phyloP scores from a whole-genome alignment of 2,329 filamentous ascomycete species.

The Cladosporium phlei region DNA sequence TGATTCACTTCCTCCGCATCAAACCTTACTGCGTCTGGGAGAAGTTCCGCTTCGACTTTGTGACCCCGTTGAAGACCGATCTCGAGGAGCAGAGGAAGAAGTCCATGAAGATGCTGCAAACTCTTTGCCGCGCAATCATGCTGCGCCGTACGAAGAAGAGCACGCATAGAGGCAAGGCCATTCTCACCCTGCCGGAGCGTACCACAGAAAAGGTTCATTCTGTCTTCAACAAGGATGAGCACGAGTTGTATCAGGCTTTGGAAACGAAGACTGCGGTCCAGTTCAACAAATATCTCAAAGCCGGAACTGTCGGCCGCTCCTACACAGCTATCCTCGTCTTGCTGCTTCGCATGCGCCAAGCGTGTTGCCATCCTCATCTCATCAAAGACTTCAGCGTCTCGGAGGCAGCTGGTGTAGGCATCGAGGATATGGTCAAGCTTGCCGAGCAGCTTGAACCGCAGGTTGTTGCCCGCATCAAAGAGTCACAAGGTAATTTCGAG shows the following conservation, averaged over 20 bases:
- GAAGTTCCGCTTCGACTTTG: conserved; percentile 58
- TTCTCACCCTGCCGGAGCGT: conserved; percentile 63
- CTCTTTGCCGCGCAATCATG: conserved; percentile 73
- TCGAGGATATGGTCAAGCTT: conserved; percentile 56
- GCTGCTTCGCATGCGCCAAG: conserved; percentile 72
- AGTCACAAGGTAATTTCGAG: conserved; percentile 57
- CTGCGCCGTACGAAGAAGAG: conserved; percentile 78
- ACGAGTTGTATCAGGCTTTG: conserved; percentile 59
- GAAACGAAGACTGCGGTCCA: conserved; percentile 62
- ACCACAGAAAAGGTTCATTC: conserved; percentile 58
- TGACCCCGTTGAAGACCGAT: conserved; percentile 46
- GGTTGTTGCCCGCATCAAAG: conserved; percentile 64
- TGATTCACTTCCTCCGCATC: conserved; percentile 73
- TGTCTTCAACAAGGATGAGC: conserved; percentile 62
- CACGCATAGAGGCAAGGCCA: conserved; percentile 71
- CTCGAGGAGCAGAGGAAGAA: conserved; percentile 25
- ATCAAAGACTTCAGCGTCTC: conserved; percentile 61
- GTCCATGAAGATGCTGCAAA: conserved; percentile 68
- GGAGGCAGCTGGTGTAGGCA: conserved; percentile 43
- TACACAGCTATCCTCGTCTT: conserved; percentile 80
- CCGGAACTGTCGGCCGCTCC: conserved; percentile 62
- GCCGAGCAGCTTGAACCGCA: conserved; percentile 56
- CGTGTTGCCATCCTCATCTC: conserved; percentile 71
- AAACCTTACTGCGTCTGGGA: conserved; percentile 65
- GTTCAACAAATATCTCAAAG: conserved; percentile 72